Evolutionary conservation across 331 rosid species (phyloP), one percentile per base, ranked within the genome.

Genomic region (Saraca asoca): DNA sequence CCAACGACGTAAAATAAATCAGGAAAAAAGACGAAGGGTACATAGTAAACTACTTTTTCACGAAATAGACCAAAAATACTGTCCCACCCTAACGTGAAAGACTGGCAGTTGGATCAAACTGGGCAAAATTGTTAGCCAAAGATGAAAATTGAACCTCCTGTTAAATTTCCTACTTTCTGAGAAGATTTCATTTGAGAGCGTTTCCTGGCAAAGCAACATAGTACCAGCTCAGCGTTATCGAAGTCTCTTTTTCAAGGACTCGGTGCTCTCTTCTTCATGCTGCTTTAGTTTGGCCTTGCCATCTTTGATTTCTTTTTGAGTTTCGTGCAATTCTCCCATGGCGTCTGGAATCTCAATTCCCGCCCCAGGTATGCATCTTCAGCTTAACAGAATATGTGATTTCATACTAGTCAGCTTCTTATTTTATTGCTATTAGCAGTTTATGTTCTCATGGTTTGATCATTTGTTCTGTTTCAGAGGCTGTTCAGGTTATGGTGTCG

Each of bases 401-500:
- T 4, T 10, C 5, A 55, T 13, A 42, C n/a, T 17, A 19, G 4
- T 35, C 49, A n/a, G n/a, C n/a, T n/a, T n/a, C n/a, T n/a, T n/a
- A n/a, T n/a, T n/a, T n/a, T n/a, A n/a, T n/a, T n/a, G n/a, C n/a
- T n/a, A n/a, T 71, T 70, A 44, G 4, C 54, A 29, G 37, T 71
- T 66, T 67, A 52, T 71, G 67, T 46, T 43, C 57, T 67, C 38
- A 9, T 31, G 5, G 8, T 35, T 58, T 35, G 54, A 0, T 19
- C 70, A 64, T 44, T 51, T 16, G 9, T 4, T 41, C 5, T 6
- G 46, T 67, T 58, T 66, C 91, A 93, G 98, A 93, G 68, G 96
- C 96, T 12, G 89, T 93, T 29, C 95, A 85, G 73, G 86, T 93
- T 81, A 80, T 93, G 46, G 94, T 93, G 20, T 81, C 95, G 14